These are phyloP conservation scores for Cladochytrium tenue DNA, from an alignment of 371 early-diverging fungal species.

Conservation along the genomic window DNA sequence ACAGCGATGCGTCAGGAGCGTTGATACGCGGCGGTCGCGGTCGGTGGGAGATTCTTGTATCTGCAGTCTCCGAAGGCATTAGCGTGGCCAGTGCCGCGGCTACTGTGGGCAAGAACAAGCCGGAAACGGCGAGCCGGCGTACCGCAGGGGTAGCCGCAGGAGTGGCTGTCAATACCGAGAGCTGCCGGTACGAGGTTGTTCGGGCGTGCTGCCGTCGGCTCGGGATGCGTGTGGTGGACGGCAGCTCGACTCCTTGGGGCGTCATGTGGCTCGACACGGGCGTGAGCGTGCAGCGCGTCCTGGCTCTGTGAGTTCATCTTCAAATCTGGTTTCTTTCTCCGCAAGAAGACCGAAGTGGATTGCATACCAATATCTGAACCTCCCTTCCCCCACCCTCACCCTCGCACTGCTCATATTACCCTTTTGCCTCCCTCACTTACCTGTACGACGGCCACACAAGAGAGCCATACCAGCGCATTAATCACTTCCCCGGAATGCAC, in stretches of 20 bases:
- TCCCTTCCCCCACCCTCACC: not conserved
- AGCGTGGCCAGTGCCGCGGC: not conserved
- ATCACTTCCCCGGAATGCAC: conserved; percentile 64
- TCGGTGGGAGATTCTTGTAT: not conserved
- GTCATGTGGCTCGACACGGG: conserved; percentile 58
- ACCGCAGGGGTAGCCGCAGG: not conserved
- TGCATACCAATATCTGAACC: no score
- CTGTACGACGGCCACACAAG: conserved; percentile 18
- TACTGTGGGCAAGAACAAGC: not conserved
- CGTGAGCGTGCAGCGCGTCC: conserved; percentile 46
- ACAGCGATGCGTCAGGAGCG: not conserved
- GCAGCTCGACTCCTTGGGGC: conserved; percentile 36
- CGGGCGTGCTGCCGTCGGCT: conserved; percentile 28
- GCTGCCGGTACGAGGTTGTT: conserved; percentile 54
- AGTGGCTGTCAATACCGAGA: conserved; percentile 26
- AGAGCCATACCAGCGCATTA: conserved; percentile 50
- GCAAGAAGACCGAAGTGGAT: no score
- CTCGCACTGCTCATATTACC: not conserved
- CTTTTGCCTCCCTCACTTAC: no score
- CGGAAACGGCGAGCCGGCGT: not conserved
- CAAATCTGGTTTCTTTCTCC: not conserved
- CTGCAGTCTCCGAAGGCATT: not conserved
- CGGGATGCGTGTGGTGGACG: conserved; percentile 40
- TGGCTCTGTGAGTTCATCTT: conserved; percentile 35
- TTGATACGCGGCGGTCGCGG: not conserved